Percentiles rank a stretch among this genome's conserved stretches.
These are phyloP conservation scores for Polysphondylium violaceum DNA, from an alignment of 78 protist genomes.

Conservation along the genomic window DNA sequence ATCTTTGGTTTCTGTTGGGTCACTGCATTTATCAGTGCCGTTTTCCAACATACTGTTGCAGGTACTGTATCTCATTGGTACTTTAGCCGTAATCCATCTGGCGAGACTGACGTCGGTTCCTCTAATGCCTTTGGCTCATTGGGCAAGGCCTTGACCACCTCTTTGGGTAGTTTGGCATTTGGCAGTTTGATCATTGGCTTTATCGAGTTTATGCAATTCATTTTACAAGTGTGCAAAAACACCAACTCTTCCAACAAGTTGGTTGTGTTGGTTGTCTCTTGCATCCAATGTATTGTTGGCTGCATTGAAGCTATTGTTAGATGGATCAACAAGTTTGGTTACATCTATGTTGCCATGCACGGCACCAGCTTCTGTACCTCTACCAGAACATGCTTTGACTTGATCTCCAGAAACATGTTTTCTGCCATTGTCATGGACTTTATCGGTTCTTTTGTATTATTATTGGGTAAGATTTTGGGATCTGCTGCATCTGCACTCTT, in stretches of 20 bases:
- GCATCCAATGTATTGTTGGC: constrained; percentile 71
- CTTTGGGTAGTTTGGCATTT: constrained; percentile 69
- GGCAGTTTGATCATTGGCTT: constrained; percentile 73
- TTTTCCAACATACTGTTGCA: constrained; percentile 80
- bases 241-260: constrained; percentile 23
- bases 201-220: constrained; percentile 47
- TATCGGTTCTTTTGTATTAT: constrained; percentile 63
- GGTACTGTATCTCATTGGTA: constrained; percentile 84
- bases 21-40: constrained; percentile 46
- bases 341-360: constrained; percentile 81
- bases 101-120: constrained; percentile 30
- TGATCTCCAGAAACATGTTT: constrained; percentile 74
- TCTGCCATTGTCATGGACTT: constrained; percentile 74
- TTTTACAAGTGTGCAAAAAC: constrained; percentile 34
- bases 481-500: constrained; percentile 69
- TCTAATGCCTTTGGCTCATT: constrained; percentile 30
- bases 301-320: constrained; percentile 55
- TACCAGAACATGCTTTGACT: constrained; percentile 49
- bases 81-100: constrained; percentile 53
- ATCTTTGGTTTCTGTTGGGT: constrained; percentile 82
- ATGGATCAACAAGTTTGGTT: constrained; percentile 78
- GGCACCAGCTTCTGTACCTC: constrained; percentile 76
- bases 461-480: constrained; percentile 70
- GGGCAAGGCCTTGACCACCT: constrained; percentile 38
- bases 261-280: constrained; percentile 46